Base-by-base conservation (phyloP, 2,329 filamentous ascomycete genomes). In the Huntiella omanensis region DNA sequence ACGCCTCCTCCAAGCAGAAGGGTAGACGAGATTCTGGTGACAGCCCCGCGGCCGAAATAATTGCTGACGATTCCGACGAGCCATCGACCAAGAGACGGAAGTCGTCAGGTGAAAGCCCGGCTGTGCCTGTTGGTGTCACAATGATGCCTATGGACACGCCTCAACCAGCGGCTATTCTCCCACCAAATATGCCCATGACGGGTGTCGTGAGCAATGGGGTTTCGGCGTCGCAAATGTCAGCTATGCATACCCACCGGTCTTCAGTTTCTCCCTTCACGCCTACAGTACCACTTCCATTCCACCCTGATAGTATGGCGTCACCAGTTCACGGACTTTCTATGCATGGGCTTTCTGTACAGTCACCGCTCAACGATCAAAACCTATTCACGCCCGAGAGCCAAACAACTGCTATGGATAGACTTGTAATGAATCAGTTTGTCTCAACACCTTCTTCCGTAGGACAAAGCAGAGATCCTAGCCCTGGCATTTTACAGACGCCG, bases 61-160 rank as follows among this genome's bases (percentile, higher is more conserved):
- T 45, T 17, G 7, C 15, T 22, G 41, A 48, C 28, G 45, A 49
- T 12, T 35, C 19, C 3, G 48, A 35, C 65, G 48, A 49, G 1
- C 81, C 81, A 2, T 68, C 69, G 33, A 71, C 75, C 38, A 94
- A 92, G 67, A 86, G 86, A 63, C 73, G 86, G 52, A 94, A 93
- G 60, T 77, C 80, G 4, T 47, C 48, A 39, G 32, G 40, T 19
- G 86, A 79, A 58, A 70, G 70, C 36, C 72, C 74, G 33, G 83
- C 83, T 58, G 64, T 92, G 11, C 82, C 84, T 0, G 76, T 72
- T 13, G 77, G 74, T 12, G 62, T 93, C 54, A 73, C 79, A 5
- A 93, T 94, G 86, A 93, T 86, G 2, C 76, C 76, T 47, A 66
- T 91, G 33, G 82, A 91, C 53, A 77, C 74, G 2, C 64, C 60